Evolutionary conservation across 1,284 basidiomycete genomes (phyloP), one percentile per base, ranked within the genome.

Genomic region (Ustilago hordei): DNA sequence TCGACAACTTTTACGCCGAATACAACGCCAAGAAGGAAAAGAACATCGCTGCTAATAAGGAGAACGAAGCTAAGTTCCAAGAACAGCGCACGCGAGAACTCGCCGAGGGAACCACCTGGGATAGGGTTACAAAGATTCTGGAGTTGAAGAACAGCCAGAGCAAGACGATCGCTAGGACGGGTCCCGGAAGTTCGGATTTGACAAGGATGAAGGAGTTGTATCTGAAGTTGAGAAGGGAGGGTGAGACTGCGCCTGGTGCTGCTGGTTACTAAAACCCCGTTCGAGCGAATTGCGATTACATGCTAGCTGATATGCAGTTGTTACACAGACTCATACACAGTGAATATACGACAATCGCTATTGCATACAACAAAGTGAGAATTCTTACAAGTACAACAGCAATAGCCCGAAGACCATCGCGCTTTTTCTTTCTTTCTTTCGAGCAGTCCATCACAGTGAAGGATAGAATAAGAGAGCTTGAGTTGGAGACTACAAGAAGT

Each of bases 1-100:
- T 99, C 78, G 97, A 99, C 87, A 90, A 93, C 83, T 99, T 98
- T 87, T 99, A 99, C 87, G 94, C 95, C 84, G 91, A 94, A 64
- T 98, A 99, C 87, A 91, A 95, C 64, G 89, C 90, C 75, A 93
- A 94, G 88, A 98, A 97, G 89, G 94, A 96, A 88, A 91, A 91
- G 86, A 93, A 91, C 83, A 98, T 99, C 82, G 89, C 92, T 57
- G 92, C 95, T 87, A 99, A 99, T 90, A 99, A 99, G 89, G 93
- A 98, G 86, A 89, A 91, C 78, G 97, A 99, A 87, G 91, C 91
- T 43, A 91, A 91, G 66, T 98, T 93, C 88, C 86, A 94, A 48
- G 89, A 91, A 35, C 88, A 89, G 52, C 89, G 95, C 68, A 90
- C 91, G 31, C 91, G 92, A 60, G 91, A 92, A 28, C 90, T 99